These are phyloP conservation scores for Saccharum officinarum DNA, from an alignment of 176 grass and related monocot genomes.

Conservation along the genomic window DNA sequence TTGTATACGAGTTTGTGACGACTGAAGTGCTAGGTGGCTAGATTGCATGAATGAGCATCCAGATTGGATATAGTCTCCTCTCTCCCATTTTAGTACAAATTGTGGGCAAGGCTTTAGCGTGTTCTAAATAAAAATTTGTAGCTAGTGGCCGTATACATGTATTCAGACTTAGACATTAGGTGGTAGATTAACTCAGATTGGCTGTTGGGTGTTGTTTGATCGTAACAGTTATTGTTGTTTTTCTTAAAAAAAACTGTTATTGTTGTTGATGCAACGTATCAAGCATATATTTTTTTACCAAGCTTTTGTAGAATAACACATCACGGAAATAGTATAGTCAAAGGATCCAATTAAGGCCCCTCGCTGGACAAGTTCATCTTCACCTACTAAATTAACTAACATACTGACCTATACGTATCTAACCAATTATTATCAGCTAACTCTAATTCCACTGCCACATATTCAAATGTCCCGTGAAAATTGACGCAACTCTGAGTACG, in stretches of 20 bases:
- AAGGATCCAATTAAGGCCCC: neutral
- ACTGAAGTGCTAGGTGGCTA: neutral
- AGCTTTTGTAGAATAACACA: neutral
- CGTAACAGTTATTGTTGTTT: neutral
- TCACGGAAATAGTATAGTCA: neutral
- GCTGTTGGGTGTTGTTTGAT: neutral
- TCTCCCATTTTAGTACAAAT: too few species aligned
- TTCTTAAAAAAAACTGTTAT: neutral
- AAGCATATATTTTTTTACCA: neutral
- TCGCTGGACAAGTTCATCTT: neutral
- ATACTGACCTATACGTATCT: neutral
- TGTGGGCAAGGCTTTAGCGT: neutral
- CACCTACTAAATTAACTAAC: neutral
- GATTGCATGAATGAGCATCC: neutral
- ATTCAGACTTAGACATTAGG: neutral
- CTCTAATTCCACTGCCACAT: neutral
- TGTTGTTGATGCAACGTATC: conserved; percentile 2
- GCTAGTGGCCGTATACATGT: neutral
- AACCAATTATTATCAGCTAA: neutral
- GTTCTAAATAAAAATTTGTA: too few species aligned
- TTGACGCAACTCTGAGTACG: neutral
- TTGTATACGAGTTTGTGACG: neutral
- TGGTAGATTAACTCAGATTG: neutral
- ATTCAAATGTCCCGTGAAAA: neutral
- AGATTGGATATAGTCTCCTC: neutral